Base-by-base conservation (phyloP, 208 protist species). In the Vickermania spadyakhi region DNA sequence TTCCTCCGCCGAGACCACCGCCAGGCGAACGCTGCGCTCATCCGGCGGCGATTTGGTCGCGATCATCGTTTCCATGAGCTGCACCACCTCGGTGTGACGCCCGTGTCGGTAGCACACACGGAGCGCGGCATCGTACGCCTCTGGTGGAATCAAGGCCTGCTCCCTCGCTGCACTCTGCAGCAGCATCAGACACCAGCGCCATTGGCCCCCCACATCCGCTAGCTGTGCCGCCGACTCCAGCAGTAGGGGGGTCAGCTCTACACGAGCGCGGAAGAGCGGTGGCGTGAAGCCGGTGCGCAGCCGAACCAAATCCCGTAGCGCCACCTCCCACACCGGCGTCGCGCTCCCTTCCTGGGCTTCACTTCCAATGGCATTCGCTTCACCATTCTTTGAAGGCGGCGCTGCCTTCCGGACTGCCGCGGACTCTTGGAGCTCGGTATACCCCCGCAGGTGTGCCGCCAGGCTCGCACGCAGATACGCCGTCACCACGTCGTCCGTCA, bases 91-190 rank as follows among this genome's bases (percentile, higher is more conserved):
- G 3, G 28, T 23, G 62, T 86, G 68, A 21, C 56, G 23, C 1
- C 65, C 57, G 1, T 68, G 56, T 21, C 68, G 68, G 51, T 77
- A 89, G 66, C 72, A 86, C 25, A 75, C 57, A 52, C 69, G 77
- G 45, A 89, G 73, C 1, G 82, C 78, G 1, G 78, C 77, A 51
- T 89, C 82, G 58, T 83, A 82, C 22, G 78, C 75, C 66, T 89
- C 78, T 0, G 78, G 75, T 11, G 82, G 82, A 28, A 86, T 68
- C 13, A 85, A 57, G 25, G 65, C 59, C 57, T 84, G 77, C 55
- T 76, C 55, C 26, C 56, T 57, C 3, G 57, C 76, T 4, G 75
- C 79, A n/a, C 51, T 56, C n/a, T 57, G 56, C 25, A 89, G 50
- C 25, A 89, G 62, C 2, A 57, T 54, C 21, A 85, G 68, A 57